A percentile compares a stretch with the other conserved stretches of the same genome.
Conservation (phyloP, 805 yeast genomes). For the Wickerhamomyces chaumierensis region DNA sequence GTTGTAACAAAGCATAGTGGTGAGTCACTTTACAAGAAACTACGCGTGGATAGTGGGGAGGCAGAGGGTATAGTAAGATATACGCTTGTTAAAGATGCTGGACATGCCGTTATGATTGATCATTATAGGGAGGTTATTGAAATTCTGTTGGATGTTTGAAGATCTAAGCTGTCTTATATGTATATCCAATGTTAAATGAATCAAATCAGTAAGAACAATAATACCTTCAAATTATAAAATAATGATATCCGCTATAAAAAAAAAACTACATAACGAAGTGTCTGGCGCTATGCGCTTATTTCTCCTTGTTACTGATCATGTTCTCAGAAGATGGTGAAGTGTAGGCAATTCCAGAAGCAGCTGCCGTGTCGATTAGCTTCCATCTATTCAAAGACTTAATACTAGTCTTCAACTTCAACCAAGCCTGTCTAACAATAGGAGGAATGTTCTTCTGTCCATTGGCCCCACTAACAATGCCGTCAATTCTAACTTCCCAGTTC, state of each 20-base stretch:
- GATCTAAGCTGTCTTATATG: too few relatives aligned
- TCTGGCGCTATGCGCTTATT: too few relatives aligned
- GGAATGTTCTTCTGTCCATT: constrained; percentile 36
- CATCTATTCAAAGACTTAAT: constrained; percentile 12
- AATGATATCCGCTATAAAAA: too few relatives aligned
- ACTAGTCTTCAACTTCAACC: constrained; percentile 35
- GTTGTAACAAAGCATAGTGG: not conserved
- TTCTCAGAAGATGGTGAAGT: too few relatives aligned
- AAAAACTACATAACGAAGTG: too few relatives aligned
- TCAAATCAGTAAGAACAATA: too few relatives aligned
- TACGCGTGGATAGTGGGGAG: not conserved
- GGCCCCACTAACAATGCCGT: constrained; percentile 37
- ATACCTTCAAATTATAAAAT: too few relatives aligned
- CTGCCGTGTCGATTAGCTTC: constrained; percentile 10
- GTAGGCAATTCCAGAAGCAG: not conserved
- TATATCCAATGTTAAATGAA: too few relatives aligned
- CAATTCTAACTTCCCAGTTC: constrained; percentile 55
- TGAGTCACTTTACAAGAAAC: not conserved
- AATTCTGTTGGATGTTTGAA: too few relatives aligned
- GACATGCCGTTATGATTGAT: not conserved
- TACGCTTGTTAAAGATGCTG: not conserved
- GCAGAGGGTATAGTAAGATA: not conserved
- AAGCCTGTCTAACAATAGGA: constrained; percentile 32
- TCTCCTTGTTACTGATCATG: too few relatives aligned
- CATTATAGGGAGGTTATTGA: not conserved